Evolutionary conservation across 1,284 basidiomycete genomes (phyloP), one percentile per base, ranked within the genome.

Genomic region (Cryptococcus hybrid): DNA sequence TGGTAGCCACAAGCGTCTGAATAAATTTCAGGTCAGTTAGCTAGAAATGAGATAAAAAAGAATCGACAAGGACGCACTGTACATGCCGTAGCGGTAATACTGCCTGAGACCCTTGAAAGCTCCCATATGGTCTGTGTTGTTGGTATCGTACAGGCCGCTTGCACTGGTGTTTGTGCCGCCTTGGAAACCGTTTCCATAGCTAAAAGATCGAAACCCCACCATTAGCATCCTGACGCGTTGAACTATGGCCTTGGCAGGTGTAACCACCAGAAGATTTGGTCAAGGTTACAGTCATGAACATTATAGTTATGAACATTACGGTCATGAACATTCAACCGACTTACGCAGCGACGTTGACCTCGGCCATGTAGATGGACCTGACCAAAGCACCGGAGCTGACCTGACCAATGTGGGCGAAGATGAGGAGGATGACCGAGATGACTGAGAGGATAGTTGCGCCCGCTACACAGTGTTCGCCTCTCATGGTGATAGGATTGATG

Each of bases 341-440:
- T 71, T 63, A 76, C 70, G 66, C 71, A 30, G 63, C 65, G 38
- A 76, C 69, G 52, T 77, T 68, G 54, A 78, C 61, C 55, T 78
- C 62, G 15, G 65, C 71, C 60, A 75, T 65, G 57, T 73, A 74
- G 35, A 77, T 67, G 15, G 62, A 60, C 30, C 65, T 69, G 1
- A 63, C 58, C 39, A 77, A 53, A 11, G 67, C 59, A 9, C 70
- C 71, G 1, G 68, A 44, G 30, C 50, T 60, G 53, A 78, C 57
- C 61, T 78, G 76, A 13, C 69, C 73, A 45, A 78, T 75, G 61
- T 78, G 64, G 35, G 66, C 66, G 52, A 77, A 77, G 50, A 76
- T 59, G 47, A 78, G 64, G 40, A 78, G 47, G 67, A 78, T 68
- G 52, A 77, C 56, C 5, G 75, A 66, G 47, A 76, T 64, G 55